These are phyloP conservation scores for Yamadazyma olivae DNA, from an alignment of 805 yeast genomes.

Conservation along the genomic window DNA sequence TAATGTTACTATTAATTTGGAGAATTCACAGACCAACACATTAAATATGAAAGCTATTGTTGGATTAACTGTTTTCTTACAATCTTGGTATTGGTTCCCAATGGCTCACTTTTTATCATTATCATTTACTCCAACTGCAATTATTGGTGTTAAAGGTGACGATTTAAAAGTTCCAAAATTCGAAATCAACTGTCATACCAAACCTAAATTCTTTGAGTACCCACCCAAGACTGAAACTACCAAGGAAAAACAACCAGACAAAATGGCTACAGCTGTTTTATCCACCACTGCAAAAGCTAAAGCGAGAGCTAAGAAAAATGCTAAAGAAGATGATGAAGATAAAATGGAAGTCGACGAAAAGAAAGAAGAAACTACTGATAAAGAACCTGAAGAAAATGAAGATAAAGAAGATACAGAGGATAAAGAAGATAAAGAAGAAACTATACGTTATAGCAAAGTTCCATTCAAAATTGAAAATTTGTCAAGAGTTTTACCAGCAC, in stretches of 20 bases:
- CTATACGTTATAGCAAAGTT: slow-evolving; percentile 54
- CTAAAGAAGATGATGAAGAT: slow-evolving; percentile 49
- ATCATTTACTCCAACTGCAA: slow-evolving; percentile 89
- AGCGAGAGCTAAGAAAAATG: slow-evolving; percentile 76
- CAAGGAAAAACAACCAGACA: slow-evolving; percentile 80
- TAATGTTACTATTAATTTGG: slow-evolving; percentile 90
- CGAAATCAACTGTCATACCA: slow-evolving; percentile 75
- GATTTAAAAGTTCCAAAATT: slow-evolving; percentile 87
- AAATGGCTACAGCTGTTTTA: slow-evolving; percentile 86
- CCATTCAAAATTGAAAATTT: slow-evolving; percentile 74
- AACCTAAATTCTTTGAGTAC: slow-evolving; percentile 76
- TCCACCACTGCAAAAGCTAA: slow-evolving; percentile 94
- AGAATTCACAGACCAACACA: slow-evolving; percentile 84
- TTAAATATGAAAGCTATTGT: slow-evolving; percentile 88
- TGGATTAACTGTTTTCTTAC: slow-evolving; percentile 85
- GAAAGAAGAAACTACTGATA: slow-evolving; percentile 10
- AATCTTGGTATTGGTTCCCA: slow-evolving; percentile 99
- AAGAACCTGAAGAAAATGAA: slow-evolving; percentile 31
- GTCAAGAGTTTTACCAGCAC: slow-evolving; percentile 87
- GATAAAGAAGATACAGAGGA: slow-evolving; percentile 15
- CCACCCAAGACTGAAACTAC: slow-evolving; percentile 85
- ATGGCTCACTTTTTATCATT: slow-evolving; percentile 87
- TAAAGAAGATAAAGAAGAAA: slow-evolving; percentile 15
- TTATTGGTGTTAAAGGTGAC: slow-evolving; percentile 73
- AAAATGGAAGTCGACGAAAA: slow-evolving; percentile 41